Evolutionary conservation across 345 rosid genomes (phyloP).

Genomic region (Bruguiera sexangula): DNA sequence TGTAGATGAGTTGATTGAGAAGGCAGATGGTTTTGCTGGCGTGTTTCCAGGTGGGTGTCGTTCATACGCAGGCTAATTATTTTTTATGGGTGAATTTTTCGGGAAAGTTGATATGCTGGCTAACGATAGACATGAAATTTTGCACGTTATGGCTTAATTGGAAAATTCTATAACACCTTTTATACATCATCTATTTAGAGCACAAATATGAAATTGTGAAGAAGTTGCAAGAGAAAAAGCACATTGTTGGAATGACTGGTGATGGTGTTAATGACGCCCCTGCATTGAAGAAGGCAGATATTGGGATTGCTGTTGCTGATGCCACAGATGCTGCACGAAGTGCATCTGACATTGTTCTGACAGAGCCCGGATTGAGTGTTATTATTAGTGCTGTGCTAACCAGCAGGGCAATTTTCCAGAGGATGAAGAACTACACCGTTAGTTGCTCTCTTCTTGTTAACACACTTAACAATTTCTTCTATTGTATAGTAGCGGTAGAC

Average conservation of each 20-base stretch:
- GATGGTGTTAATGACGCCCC: constrained; percentile 99
- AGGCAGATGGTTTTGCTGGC: constrained; percentile 93
- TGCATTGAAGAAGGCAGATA: constrained; percentile 90
- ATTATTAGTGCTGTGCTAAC: constrained; percentile 87
- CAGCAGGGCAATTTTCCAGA: constrained; percentile 83
- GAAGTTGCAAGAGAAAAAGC: constrained; percentile 83
- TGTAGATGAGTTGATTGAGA: constrained; percentile 79
- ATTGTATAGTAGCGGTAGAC: background rate
- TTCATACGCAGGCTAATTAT: background rate
- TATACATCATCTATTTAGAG: constrained; percentile 34
- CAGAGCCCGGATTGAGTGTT: constrained; percentile 90
- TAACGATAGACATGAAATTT: too few relatives aligned
- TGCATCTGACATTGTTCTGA: constrained; percentile 71
- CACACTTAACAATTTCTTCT: background rate
- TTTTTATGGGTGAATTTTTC: too few relatives aligned
- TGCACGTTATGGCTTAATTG: too few relatives aligned
- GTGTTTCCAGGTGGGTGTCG: constrained; percentile 75
- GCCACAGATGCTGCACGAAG: constrained; percentile 89
- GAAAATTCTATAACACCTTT: background rate
- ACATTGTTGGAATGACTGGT: constrained; percentile 92
- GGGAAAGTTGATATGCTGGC: too few relatives aligned
- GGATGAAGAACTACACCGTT: constrained; percentile 96
- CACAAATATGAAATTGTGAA: constrained; percentile 94
- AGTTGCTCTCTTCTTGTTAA: constrained; percentile 18
- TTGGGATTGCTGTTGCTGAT: constrained; percentile 92